phyloP scores from a whole-genome alignment of 2,329 filamentous ascomycete species.

The Fonsecaea pedrosoi region DNA sequence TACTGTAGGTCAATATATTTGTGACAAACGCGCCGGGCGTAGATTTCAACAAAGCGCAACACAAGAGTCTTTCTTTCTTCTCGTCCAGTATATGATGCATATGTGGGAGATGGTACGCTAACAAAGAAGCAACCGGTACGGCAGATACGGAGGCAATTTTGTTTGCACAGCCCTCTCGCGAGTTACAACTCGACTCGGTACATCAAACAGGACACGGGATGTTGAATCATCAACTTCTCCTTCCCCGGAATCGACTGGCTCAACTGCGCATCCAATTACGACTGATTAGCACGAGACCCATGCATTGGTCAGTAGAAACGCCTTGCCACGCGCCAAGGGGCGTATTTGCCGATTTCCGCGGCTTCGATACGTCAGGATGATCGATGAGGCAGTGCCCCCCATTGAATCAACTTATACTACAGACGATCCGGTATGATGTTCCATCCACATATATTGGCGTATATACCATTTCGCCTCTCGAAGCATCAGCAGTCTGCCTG shows the following conservation, averaged over 20 bases:
- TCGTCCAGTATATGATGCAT: too few relatives aligned
- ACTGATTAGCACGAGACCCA: background rate
- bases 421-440: background rate
- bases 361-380: slow-evolving; percentile 6
- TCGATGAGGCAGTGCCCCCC: slow-evolving; percentile 10
- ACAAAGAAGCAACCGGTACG: background rate
- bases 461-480: background rate
- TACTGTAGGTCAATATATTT: background rate
- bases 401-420: background rate
- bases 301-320: slow-evolving; percentile 5
- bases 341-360: background rate
- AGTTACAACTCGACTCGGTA: background rate
- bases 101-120: background rate
- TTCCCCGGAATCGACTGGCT: slow-evolving; percentile 3
- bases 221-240: slow-evolving; percentile 7
- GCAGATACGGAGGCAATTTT: background rate
- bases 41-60: background rate
- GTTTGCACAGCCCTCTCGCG: background rate
- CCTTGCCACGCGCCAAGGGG: slow-evolving; percentile 1
- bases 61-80: background rate
- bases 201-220: background rate
- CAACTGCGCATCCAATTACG: background rate
- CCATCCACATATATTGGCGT: background rate
- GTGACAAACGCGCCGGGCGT: slow-evolving; percentile 1
- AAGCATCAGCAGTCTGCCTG: slow-evolving; percentile 4